These are phyloP conservation scores for Phytomonas sp. DNA, from an alignment of 208 protist genomes.

Conservation along the genomic window DNA sequence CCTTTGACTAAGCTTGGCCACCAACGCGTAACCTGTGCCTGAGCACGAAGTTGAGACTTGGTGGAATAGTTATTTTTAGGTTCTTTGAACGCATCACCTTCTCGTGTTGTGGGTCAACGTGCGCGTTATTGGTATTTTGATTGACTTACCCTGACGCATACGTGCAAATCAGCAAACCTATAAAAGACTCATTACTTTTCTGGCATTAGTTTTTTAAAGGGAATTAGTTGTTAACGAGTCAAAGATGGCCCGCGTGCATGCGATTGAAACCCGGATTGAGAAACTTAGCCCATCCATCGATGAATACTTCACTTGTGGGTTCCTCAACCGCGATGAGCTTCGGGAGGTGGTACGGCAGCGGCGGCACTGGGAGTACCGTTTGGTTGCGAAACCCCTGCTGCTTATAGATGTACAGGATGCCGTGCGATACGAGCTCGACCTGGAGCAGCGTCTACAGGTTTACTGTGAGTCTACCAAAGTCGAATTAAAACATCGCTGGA, in stretches of 20 bases:
- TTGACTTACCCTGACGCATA: too few relatives aligned
- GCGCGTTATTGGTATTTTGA: too few relatives aligned
- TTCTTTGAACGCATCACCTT: background rate
- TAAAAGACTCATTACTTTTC: background rate
- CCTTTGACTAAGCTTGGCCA: too few relatives aligned
- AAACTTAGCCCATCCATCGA: slow-evolving; percentile 76
- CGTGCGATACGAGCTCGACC: slow-evolving; percentile 59
- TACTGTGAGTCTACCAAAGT: slow-evolving; percentile 68
- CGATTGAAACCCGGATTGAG: slow-evolving; percentile 84
- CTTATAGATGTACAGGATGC: slow-evolving; percentile 76
- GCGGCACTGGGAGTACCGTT: slow-evolving; percentile 78
- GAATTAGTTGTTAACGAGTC: background rate
- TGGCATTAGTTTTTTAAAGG: background rate
- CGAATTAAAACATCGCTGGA: slow-evolving; percentile 69
- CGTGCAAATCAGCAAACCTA: too few relatives aligned
- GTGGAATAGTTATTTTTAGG: slow-evolving; percentile 4
- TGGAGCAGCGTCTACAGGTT: slow-evolving; percentile 51
- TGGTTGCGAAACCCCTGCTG: slow-evolving; percentile 81
- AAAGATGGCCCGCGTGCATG: slow-evolving; percentile 70
- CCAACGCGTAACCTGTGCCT: background rate
- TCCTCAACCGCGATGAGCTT: slow-evolving; percentile 61
- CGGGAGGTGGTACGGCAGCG: slow-evolving; percentile 60
- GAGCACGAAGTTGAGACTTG: background rate
- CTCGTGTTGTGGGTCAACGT: too few relatives aligned
- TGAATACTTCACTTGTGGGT: slow-evolving; percentile 80